Evolutionary conservation across 2,329 filamentous ascomycete species (phyloP).

Genomic region (Talaromyces atroroseus): DNA sequence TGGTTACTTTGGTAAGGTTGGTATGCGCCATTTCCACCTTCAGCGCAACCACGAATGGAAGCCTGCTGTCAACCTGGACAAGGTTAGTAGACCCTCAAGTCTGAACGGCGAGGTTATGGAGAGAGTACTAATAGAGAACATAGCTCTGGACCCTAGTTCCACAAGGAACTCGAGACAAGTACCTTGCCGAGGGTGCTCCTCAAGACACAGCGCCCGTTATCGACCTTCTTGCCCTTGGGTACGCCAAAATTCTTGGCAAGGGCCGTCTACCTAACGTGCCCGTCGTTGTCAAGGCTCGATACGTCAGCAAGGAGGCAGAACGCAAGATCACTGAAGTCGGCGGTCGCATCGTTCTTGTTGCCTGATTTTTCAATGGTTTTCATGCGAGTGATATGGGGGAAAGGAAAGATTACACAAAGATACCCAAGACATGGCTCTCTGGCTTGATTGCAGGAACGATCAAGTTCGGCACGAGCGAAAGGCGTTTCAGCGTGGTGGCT

Average conservation of each 20-base stretch:
- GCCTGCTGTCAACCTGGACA: conserved; percentile 97
- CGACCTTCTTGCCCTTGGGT: conserved; percentile 94
- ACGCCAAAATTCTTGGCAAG: conserved; percentile 98
- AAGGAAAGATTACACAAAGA: background rate
- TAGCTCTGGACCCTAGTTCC: conserved; percentile 96
- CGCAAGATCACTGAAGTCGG: conserved; percentile 98
- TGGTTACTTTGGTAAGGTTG: conserved; percentile 98
- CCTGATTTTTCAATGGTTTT: conserved; percentile 49
- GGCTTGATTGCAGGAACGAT: conserved; percentile 11
- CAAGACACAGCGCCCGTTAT: conserved; percentile 93
- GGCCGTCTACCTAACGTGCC: conserved; percentile 90
- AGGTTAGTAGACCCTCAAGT: conserved; percentile 52
- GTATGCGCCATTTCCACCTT: conserved; percentile 97
- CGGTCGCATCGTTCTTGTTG: conserved; percentile 91
- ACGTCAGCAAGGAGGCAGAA: conserved; percentile 94
- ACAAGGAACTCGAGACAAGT: conserved; percentile 85
- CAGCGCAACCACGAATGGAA: conserved; percentile 96
- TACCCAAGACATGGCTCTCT: conserved; percentile 6
- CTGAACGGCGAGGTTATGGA: background rate
- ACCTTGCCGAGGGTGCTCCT: conserved; percentile 68
- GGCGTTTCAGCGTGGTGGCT: conserved; percentile 17
- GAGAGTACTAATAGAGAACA: conserved; percentile 6
- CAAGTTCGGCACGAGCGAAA: background rate
- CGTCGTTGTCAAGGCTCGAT: conserved; percentile 88
- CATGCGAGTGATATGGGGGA: background rate